Base-by-base conservation (phyloP, 2,329 filamentous ascomycete genomes). In the Pseudogymnoascus sp. region DNA sequence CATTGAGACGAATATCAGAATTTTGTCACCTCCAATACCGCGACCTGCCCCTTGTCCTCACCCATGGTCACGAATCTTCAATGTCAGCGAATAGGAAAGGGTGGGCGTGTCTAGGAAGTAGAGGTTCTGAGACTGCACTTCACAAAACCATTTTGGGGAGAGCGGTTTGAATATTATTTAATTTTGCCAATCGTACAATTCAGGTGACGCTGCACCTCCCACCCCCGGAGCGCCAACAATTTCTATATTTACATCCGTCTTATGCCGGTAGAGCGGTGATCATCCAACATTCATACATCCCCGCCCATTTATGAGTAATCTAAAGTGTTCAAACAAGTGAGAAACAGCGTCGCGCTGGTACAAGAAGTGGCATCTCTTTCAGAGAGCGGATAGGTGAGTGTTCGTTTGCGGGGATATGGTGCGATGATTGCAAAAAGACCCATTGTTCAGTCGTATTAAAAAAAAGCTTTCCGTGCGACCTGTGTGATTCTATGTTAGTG, bases 401-500 rank as follows among this genome's bases (percentile, higher is more conserved):
- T 41, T 66, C 62, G 57, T 61, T 35, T 58, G 22, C 47, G 59
- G 38, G 33, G 39, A 25, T 30, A 58, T 43, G 60, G 60, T 58
- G 53, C 22, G 53, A 57, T 20, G 33, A 28, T 62, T 39, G 53
- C 57, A 59, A 41, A 58, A 22, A 58, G 18, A 41, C 53, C 18
- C 20, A 59, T 28, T 28, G 62, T 33, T 28, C 20, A 57, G 28
- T 35, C 22, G 36, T 59, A 61, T 67, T 75, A 80, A 65, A 82
- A 77, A 59, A 82, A 64, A 36, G 78, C 75, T 68, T 80, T 81
- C 68, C 78, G 76, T 61, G 76, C 75, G 57, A 82, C 74, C 80
- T 82, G 63, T 41, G 63, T 39, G 61, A 37, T 12, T 35, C 35
- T 4, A 15, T 62, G 71, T 62, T 62, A 65, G 66, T 61, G 66